Conservation (phyloP, 495 filamentous ascomycete genomes). For the Pseudoneurospora amorphoporcata region DNA sequence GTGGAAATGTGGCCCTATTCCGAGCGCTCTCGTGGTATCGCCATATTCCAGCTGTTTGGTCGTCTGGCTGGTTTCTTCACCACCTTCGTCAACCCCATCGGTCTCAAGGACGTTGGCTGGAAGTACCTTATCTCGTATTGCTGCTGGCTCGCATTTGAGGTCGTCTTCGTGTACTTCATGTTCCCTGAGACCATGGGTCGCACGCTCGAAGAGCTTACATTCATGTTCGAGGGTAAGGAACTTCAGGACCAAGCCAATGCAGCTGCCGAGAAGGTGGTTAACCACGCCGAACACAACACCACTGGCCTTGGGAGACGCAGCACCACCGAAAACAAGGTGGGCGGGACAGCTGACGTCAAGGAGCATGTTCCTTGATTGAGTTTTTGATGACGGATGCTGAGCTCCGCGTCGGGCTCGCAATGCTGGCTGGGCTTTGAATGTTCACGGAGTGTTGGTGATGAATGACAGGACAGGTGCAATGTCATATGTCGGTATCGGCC, state of each 20-base stretch:
- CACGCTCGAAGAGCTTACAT: slow-evolving; percentile 55
- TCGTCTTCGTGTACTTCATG: slow-evolving; percentile 50
- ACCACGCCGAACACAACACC: slow-evolving; percentile 3
- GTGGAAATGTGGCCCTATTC: slow-evolving; percentile 57
- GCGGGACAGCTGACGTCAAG: neutral
- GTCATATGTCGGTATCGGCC: neutral
- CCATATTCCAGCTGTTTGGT: slow-evolving; percentile 54
- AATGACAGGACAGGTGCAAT: neutral
- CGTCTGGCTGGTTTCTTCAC: slow-evolving; percentile 35
- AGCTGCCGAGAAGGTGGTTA: slow-evolving; percentile 31
- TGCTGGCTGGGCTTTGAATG: neutral
- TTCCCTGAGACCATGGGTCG: slow-evolving; percentile 54
- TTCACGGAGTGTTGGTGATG: neutral
- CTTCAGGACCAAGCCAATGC: slow-evolving; percentile 27
- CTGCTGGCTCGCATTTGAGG: slow-evolving; percentile 49
- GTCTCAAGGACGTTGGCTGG: slow-evolving; percentile 47
- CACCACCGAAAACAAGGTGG: neutral
- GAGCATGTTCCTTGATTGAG: slow-evolving; percentile 3
- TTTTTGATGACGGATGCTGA: neutral
- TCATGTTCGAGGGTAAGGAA: slow-evolving; percentile 39
- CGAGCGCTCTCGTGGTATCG: slow-evolving; percentile 49
- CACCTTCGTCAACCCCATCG: slow-evolving; percentile 58
- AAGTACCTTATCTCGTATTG: slow-evolving; percentile 43
- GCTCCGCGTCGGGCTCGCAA: neutral
- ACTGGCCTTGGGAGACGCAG: neutral